Evolutionary conservation across 352 stramenopile genomes (phyloP).

Genomic region (Globisporangium nunn): DNA sequence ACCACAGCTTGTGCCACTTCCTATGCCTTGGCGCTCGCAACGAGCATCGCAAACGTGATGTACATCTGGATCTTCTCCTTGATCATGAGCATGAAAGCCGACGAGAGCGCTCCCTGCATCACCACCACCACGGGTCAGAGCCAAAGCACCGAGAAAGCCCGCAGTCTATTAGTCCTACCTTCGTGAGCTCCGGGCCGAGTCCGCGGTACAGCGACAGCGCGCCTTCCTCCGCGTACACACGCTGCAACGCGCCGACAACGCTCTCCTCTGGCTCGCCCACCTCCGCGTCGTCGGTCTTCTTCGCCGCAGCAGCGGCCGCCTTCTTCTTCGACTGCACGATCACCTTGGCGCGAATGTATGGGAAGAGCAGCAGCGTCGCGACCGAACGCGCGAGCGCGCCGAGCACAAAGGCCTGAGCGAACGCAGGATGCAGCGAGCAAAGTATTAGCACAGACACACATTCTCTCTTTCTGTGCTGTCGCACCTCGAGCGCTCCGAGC

Average conservation of each 20-base stretch:
- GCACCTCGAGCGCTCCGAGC: slow-evolving; percentile 63
- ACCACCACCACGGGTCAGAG: background rate
- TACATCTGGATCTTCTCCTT: slow-evolving; percentile 96
- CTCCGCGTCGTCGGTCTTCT: slow-evolving; percentile 12
- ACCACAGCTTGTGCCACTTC: too few species aligned
- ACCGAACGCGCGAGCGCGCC: slow-evolving; percentile 91
- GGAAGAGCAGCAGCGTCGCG: slow-evolving; percentile 94
- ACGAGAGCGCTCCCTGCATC: slow-evolving; percentile 90
- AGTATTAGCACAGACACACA: too few species aligned
- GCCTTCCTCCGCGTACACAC: slow-evolving; percentile 81
- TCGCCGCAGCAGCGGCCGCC: slow-evolving; percentile 26
- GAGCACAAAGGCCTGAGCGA: slow-evolving; percentile 89
- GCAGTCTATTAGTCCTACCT: slow-evolving; percentile 20
- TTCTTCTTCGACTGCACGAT: slow-evolving; percentile 89
- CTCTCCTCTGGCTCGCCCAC: slow-evolving; percentile 38
- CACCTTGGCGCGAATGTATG: slow-evolving; percentile 95
- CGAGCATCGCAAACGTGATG: slow-evolving; percentile 78
- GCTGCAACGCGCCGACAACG: slow-evolving; percentile 70
- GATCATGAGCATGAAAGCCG: slow-evolving; percentile 96
- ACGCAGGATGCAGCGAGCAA: background rate
- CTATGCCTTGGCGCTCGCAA: slow-evolving; percentile 25
- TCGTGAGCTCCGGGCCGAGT: slow-evolving; percentile 91
- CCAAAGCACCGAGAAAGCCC: background rate
- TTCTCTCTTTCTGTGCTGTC: too few species aligned
- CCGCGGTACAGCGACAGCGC: slow-evolving; percentile 89